Evolutionary conservation across 2,329 filamentous ascomycete species (phyloP), one percentile per base, ranked within the genome.

Genomic region (Botrytis sinoallii): DNA sequence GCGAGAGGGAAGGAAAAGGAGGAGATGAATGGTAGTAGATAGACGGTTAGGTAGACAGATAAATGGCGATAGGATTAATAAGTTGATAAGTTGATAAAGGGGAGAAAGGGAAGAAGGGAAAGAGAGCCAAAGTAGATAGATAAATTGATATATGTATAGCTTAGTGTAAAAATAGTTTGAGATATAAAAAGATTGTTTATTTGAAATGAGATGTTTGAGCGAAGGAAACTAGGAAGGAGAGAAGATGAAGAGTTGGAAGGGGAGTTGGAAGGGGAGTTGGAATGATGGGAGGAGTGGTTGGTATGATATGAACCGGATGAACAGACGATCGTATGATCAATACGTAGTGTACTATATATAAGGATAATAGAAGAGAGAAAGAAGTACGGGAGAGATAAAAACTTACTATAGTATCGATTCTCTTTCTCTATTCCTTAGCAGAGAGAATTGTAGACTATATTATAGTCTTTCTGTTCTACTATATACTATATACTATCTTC

Each of bases 151-250:
- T 25, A 10, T 22, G 8, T 22, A 48, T 48, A 48, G 20, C 25
- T 48, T 25, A 9, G 20, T 52, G 5, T 14, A 5, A 6, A 7
- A 14, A 4, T n/a, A n/a, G 5, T 52, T 52, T 52, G 25, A 52
- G 25, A 14, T n/a, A 14, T 52, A 1, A 14, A n/a, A 14, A n/a
- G 25, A 14, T 52, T 52, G 1, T 0, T n/a, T 52, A 0, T n/a
- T 7, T 52, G 2, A 1, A n/a, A 52, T 14, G 7, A 14, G 4
- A n/a, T 5, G 0, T n/a, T n/a, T n/a, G 1, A 52, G 48, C 2
- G 6, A n/a, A 16, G 12, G 48, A 12, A 6, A n/a, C 0, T n/a
- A 52, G 12, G 1, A n/a, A 7, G 48, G 12, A n/a, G 12, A n/a
- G 25, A 25, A 52, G 25, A n/a, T 52, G 12, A 14, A 6, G 25